These are phyloP conservation scores for Jatropha curcas DNA, from an alignment of 345 rosid species.

Conservation along the genomic window DNA sequence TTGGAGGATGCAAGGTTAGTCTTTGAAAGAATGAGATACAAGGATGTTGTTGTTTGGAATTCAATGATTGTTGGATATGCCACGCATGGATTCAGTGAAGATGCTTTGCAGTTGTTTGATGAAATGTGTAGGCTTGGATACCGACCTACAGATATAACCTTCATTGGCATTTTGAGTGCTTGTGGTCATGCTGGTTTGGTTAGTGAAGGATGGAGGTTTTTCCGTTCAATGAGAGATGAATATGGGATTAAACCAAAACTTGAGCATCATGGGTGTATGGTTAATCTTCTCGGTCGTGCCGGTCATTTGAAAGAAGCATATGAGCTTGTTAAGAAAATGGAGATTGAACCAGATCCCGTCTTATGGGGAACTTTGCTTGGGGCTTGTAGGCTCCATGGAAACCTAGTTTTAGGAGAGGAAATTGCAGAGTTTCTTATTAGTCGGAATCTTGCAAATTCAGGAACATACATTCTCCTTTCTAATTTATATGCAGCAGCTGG, in stretches of 20 bases:
- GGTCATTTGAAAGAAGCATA: conserved; percentile 25
- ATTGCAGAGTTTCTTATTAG: conserved; percentile 61
- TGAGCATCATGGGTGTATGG: conserved; percentile 30
- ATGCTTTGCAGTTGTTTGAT: conserved; percentile 22
- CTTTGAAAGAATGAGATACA: conserved; percentile 21
- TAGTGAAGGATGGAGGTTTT: conserved; percentile 17
- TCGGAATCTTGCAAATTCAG: conserved; percentile 51
- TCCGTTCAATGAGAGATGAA: conserved; percentile 20
- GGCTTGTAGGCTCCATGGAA: conserved; percentile 29
- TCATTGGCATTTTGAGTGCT: conserved; percentile 24
- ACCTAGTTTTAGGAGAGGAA: conserved; percentile 27
- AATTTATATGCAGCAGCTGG: conserved; percentile 62
- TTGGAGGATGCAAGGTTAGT: conserved; percentile 28
- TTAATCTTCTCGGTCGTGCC: conserved; percentile 29
- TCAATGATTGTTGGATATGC: conserved; percentile 25
- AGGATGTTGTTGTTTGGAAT: conserved; percentile 30
- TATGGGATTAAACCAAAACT: conserved; percentile 27
- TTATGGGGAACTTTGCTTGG: conserved; percentile 30
- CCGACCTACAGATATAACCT: conserved; percentile 26
- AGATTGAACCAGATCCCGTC: conserved; percentile 21
- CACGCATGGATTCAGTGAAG: conserved; percentile 22
- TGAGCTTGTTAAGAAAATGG: conserved; percentile 24
- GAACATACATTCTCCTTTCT: conserved; percentile 65
- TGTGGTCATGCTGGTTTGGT: conserved; percentile 28
- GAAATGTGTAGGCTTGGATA: conserved; percentile 23